Percentiles rank a stretch among this genome's conserved stretches.
Conservation (phyloP, 2,329 filamentous ascomycete genomes). For the Penicillium olsonii region DNA sequence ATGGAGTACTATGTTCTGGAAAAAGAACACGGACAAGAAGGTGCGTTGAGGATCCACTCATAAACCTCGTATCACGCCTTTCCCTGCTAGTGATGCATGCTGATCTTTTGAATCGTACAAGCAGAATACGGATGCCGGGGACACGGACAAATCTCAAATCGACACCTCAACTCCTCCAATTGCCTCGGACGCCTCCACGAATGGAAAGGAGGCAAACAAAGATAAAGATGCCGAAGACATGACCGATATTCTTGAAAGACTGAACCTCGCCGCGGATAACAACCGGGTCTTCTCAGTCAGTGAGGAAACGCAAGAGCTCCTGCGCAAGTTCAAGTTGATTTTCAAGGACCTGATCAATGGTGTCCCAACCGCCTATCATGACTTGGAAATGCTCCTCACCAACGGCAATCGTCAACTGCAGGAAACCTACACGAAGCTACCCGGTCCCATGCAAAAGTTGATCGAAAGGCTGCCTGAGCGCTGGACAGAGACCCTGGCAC, state of each 20-base stretch:
- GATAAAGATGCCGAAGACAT: conserved; percentile 74
- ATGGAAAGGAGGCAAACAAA: conserved; percentile 46
- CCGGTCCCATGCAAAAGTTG: conserved; percentile 78
- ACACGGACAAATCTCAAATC: conserved; percentile 4
- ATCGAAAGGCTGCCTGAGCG: conserved; percentile 83
- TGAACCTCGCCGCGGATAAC: conserved; percentile 81
- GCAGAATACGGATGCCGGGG: conserved; percentile 9
- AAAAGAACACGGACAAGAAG: conserved; percentile 39
- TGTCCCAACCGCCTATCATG: conserved; percentile 88
- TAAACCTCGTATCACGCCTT: not conserved
- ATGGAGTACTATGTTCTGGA: conserved; percentile 45
- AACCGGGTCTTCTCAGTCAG: conserved; percentile 83
- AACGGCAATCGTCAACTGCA: conserved; percentile 66
- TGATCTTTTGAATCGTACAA: not conserved
- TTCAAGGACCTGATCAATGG: conserved; percentile 92
- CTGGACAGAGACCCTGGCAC: conserved; percentile 72
- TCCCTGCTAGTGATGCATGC: not conserved
- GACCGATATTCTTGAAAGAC: conserved; percentile 73
- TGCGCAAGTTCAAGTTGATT: conserved; percentile 81
- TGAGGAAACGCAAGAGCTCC: conserved; percentile 78
- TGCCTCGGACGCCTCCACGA: conserved; percentile 27
- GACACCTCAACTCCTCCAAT: conserved; percentile 5
- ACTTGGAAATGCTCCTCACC: conserved; percentile 71
- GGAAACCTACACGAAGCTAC: conserved; percentile 67
- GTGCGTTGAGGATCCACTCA: conserved; percentile 13